Percentiles rank a stretch among this genome's conserved stretches.
Conservation (phyloP, 495 filamentous ascomycete genomes). For the Aspergillus wentii region DNA sequence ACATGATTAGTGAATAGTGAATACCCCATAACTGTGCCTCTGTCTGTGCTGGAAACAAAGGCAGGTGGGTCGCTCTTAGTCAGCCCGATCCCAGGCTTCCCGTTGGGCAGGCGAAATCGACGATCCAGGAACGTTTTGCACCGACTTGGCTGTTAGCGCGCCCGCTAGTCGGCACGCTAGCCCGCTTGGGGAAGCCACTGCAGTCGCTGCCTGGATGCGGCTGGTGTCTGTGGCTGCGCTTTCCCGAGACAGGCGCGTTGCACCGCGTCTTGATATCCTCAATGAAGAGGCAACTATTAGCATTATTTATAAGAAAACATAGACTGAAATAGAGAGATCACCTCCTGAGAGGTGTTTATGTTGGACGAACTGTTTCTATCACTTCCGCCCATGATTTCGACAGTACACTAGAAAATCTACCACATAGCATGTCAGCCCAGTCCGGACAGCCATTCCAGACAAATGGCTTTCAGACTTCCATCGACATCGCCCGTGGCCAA, state of each 20-base stretch:
- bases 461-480: slow-evolving; percentile 41
- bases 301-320: no score
- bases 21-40: no score
- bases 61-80: no score
- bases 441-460: slow-evolving; percentile 27
- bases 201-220: not conserved
- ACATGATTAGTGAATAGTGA: no score
- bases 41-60: no score
- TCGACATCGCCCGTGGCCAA: slow-evolving; percentile 39
- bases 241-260: slow-evolving; percentile 11
- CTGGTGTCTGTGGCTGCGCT: slow-evolving; percentile 6
- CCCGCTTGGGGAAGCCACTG: not conserved
- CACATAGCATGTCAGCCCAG: slow-evolving; percentile 17
- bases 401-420: not conserved
- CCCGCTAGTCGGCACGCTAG: slow-evolving; percentile 2
- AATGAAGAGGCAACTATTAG: no score
- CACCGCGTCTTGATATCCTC: no score
- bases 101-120: slow-evolving; percentile 7
- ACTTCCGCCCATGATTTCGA: not conserved
- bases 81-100: no score
- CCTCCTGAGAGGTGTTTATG: no score
- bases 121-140: slow-evolving; percentile 21
- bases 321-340: no score
- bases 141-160: slow-evolving; percentile 2
- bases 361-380: not conserved